Percentiles rank a stretch among this genome's conserved stretches.
These are phyloP conservation scores for Aspergillus neoniger DNA, from an alignment of 2,329 filamentous ascomycete species.

Conservation along the genomic window DNA sequence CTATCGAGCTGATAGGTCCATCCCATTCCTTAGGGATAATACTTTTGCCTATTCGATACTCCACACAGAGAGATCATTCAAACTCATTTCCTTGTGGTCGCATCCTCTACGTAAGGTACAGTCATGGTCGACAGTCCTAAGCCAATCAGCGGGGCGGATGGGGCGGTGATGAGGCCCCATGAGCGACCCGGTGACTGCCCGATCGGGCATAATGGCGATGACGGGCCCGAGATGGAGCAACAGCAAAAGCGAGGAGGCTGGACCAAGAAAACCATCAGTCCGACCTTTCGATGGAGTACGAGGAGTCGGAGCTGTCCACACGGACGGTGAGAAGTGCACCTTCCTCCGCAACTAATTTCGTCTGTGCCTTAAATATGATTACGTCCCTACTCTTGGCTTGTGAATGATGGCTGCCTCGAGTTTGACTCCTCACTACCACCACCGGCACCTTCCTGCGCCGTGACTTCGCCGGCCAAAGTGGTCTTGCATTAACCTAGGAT, in stretches of 20 bases:
- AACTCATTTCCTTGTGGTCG: neutral
- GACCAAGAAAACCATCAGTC: conserved; percentile 13
- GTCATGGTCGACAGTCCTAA: neutral
- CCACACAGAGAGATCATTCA: neutral
- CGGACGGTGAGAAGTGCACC: neutral
- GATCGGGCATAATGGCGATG: conserved; percentile 12
- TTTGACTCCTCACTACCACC: neutral
- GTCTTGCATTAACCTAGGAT: neutral
- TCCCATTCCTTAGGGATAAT: neutral
- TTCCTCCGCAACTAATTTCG: neutral
- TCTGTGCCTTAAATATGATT: conserved; percentile 11
- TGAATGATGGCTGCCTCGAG: neutral
- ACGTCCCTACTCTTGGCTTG: neutral
- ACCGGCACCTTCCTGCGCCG: conserved; percentile 11
- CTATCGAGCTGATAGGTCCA: too few species aligned
- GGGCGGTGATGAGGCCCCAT: neutral
- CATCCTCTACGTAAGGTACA: neutral
- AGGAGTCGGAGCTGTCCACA: too few species aligned
- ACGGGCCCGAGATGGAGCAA: neutral
- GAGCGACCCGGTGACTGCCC: conserved; percentile 5
- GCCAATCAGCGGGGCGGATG: neutral
- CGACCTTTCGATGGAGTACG: neutral
- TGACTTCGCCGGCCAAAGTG: neutral
- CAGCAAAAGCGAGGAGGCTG: conserved; percentile 21
- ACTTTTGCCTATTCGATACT: neutral